Percentiles rank a stretch among this genome's conserved stretches.
These are phyloP conservation scores for Evansstolkia leycettana DNA, from an alignment of 495 filamentous ascomycete species.

Conservation along the genomic window DNA sequence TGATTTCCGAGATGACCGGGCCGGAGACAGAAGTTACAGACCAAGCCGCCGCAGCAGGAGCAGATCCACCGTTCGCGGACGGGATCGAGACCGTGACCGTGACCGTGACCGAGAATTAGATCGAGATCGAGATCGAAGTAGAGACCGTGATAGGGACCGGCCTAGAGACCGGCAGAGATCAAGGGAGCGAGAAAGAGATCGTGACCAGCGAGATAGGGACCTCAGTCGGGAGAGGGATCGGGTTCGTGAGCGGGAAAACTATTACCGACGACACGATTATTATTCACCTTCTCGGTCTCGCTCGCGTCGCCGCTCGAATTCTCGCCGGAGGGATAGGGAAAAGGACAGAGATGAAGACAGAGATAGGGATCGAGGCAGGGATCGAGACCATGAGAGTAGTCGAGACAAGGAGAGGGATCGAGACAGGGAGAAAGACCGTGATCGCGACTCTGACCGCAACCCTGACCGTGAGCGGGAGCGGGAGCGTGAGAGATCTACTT, in stretches of 20 bases:
- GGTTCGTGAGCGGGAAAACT: constrained; percentile 4
- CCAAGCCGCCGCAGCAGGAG: constrained; percentile 27
- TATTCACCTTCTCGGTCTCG: not conserved
- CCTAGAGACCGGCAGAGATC: constrained; percentile 25
- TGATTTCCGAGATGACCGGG: constrained; percentile 22
- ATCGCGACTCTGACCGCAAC: constrained; percentile 7
- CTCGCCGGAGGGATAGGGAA: constrained; percentile 4
- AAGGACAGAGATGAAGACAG: constrained; percentile 5
- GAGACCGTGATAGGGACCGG: constrained; percentile 20
- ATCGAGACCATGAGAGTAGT: constrained; percentile 6
- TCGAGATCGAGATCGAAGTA: constrained; percentile 9
- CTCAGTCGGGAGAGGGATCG: constrained; percentile 9
- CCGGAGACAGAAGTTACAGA: constrained; percentile 22
- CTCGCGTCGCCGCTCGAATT: constrained; percentile 1
- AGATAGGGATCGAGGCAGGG: constrained; percentile 3
- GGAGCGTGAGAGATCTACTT: constrained; percentile 13
- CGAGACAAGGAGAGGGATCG: constrained; percentile 5
- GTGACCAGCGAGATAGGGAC: constrained; percentile 14
- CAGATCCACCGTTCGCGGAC: constrained; percentile 16
- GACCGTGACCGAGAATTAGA: constrained; percentile 1
- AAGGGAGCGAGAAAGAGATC: constrained; percentile 20
- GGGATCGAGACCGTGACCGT: constrained; percentile 7
- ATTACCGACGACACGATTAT: constrained; percentile 3
- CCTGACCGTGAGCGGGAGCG: constrained; percentile 6
- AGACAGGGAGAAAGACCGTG: constrained; percentile 11